Evolutionary conservation across 129 eudicot genomes (phyloP), one percentile per base, ranked within the genome.

Genomic region (Escallonia herrerae): DNA sequence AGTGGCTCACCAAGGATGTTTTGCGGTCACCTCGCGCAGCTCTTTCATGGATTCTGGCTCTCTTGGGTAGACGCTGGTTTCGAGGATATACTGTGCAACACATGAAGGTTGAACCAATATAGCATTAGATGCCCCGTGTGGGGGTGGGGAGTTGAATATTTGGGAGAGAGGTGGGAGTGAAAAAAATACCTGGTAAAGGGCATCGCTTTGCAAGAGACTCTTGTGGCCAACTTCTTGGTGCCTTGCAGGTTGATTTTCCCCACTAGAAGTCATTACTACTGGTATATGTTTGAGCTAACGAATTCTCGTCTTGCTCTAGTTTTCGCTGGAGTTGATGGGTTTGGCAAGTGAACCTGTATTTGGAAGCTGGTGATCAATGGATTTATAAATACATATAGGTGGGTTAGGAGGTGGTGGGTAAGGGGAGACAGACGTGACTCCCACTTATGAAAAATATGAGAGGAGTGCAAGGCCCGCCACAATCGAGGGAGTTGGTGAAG

Each of bases 161-260:
- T 1, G 33, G 33, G 33, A 22, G 33, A 22, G 33, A 22, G 33
- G 33, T 22, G 15, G 12, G n/a, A 15, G 4, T 8, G 4, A 15
- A 3, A 9, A 7, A 33, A 4, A 38, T 8, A 72, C 71, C 71
- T 82, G 83, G 13, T 82, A 82, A 68, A 82, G 87, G 46, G 81
- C 87, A 75, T 82, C 87, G 44, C 87, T 82, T 67, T 82, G 87
- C 44, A 82, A 74, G 40, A 82, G 87, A 44, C 87, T 82, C 72
- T 82, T 82, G 81, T 82, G 87, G 40, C 87, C 87, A 68, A 82
- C 84, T 68, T 82, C 87, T 71, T 72, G 76, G 74, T 82, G 87
- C 63, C 72, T 81, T n/a, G 72, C 69, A 3, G 75, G 69, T 58
- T 80, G 80, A 56, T 66, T 55, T 66, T 66, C 69, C 61, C 71